Base-by-base conservation (phyloP, 2,329 filamentous ascomycete species). In the Sarocladium brachiariae region DNA sequence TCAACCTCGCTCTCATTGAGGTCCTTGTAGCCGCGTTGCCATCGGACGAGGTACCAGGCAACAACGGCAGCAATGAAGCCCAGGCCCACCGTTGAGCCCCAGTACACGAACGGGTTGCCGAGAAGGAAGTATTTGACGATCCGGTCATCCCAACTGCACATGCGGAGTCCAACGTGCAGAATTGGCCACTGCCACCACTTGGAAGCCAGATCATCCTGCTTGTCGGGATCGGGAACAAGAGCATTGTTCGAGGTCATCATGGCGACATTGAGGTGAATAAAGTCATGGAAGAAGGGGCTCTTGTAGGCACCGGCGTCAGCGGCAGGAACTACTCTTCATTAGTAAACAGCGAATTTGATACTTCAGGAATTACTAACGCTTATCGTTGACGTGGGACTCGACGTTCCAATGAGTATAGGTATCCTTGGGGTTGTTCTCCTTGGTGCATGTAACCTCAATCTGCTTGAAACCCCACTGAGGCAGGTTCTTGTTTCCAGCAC, bases 221-320 rank as follows among this genome's bases (percentile, higher is more conserved):
- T 99, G 68, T 99, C 93, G 4, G 93, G 92, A 63, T 99, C 93
- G 3, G 93, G 93, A 18, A 99, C 89, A 41, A 99, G 82, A 21
- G 93, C 93, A 64, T 99, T 99, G 78, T 99, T 99, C 34, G 93
- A 97, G 3, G 93, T 99, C 92, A 97, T 96, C 93, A 99, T 99
- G 55, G 93, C 93, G 55, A 99, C 93, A 66, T 99, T 99, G 54
- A 97, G 75, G 68, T 99, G 93, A 56, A 99, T 85, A 63, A 99
- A 99, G 69, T 99, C 93, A 65, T 95, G 91, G 63, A 96, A 77
- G 78, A 99, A 99, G 2, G 95, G 93, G 31, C 92, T 97, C 73
- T 88, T 95, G 76, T 96, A 99, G 51, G 88, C 85, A 61, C 87
- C 89, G 50, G 93, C 88, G 68, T 96, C 87, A 59, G 87, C 86